A percentile compares a stretch with the other conserved stretches of the same genome.
phyloP scores from a whole-genome alignment of 768 basidiomycete genomes.

The Tricholoma sp. region DNA sequence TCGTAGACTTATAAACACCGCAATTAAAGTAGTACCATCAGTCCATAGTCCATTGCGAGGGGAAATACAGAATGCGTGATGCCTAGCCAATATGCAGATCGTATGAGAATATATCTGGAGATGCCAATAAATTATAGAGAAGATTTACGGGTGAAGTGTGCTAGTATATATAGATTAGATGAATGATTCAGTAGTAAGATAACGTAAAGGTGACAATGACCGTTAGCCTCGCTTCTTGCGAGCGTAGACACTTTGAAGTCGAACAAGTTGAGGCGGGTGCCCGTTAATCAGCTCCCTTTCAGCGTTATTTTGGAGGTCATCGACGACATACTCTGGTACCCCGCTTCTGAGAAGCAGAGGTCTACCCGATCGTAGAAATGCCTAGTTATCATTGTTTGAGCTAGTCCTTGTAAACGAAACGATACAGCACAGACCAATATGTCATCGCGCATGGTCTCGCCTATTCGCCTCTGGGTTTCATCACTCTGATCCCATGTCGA shows the following conservation, averaged over 20 bases:
- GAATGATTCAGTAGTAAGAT: not conserved
- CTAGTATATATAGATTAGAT: not conserved
- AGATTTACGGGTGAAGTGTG: not conserved
- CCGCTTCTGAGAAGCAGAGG: slow-evolving; percentile 65
- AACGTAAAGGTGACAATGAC: not conserved
- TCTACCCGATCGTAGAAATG: slow-evolving; percentile 61
- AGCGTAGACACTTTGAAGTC: slow-evolving; percentile 58
- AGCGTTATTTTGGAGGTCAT: slow-evolving; percentile 48
- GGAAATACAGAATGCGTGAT: no score
- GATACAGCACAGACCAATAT: slow-evolving; percentile 35
- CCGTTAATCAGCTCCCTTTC: slow-evolving; percentile 47
- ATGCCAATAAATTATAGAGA: not conserved
- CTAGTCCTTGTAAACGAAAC: not conserved
- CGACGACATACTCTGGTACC: slow-evolving; percentile 45
- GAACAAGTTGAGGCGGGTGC: slow-evolving; percentile 42
- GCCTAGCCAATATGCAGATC: no score
- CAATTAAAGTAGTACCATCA: no score
- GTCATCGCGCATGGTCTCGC: slow-evolving; percentile 51
- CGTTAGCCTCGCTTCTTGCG: slow-evolving; percentile 31
- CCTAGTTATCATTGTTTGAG: slow-evolving; percentile 27
- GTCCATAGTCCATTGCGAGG: no score
- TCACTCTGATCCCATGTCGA: slow-evolving; percentile 48
- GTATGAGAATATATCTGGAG: not conserved
- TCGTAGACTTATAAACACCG: no score
- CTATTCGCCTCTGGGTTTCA: slow-evolving; percentile 30